Evolutionary conservation across 768 basidiomycete genomes (phyloP).

Genomic region (Auricularia heimuer): DNA sequence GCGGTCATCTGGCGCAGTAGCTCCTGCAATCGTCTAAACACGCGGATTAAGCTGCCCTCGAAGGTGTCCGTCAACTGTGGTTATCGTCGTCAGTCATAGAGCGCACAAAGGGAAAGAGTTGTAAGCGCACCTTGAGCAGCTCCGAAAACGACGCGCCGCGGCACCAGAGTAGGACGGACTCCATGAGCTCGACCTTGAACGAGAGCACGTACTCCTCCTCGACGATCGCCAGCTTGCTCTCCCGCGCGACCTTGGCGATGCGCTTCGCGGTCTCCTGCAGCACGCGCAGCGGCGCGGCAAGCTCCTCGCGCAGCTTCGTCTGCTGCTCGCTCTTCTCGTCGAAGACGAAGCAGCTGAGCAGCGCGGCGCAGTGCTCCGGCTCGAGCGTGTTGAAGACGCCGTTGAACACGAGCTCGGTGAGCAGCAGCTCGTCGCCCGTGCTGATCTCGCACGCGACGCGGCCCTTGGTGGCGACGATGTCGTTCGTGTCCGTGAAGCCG

Average conservation of each 20-base stretch:
- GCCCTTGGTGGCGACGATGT: slow-evolving; percentile 97
- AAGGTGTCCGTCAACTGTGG: slow-evolving; percentile 89
- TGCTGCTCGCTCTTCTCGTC: slow-evolving; percentile 90
- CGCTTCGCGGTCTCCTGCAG: slow-evolving; percentile 94
- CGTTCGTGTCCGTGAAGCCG: slow-evolving; percentile 78
- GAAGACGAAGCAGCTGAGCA: slow-evolving; percentile 98
- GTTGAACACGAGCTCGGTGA: slow-evolving; percentile 96
- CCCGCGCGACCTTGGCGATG: slow-evolving; percentile 94
- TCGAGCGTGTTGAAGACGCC: slow-evolving; percentile 85
- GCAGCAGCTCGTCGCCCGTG: slow-evolving; percentile 88
- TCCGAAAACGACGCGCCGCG: slow-evolving; percentile 94
- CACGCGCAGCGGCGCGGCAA: slow-evolving; percentile 81
- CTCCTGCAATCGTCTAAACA: slow-evolving; percentile 90
- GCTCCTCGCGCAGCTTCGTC: slow-evolving; percentile 83
- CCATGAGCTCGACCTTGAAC: slow-evolving; percentile 99
- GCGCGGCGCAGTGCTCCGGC: slow-evolving; percentile 86
- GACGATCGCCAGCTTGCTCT: slow-evolving; percentile 78
- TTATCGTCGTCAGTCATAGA: neutral
- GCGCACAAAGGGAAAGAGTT: neutral
- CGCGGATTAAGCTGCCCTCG: slow-evolving; percentile 92
- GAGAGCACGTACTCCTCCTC: slow-evolving; percentile 94
- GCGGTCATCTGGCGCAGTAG: slow-evolving; percentile 92
- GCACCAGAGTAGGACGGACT: slow-evolving; percentile 95
- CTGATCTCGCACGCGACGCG: slow-evolving; percentile 98
- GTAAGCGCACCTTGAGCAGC: slow-evolving; percentile 72